These are phyloP conservation scores for Diaporthe capsici DNA, from an alignment of 2,329 filamentous ascomycete genomes.

Conservation along the genomic window DNA sequence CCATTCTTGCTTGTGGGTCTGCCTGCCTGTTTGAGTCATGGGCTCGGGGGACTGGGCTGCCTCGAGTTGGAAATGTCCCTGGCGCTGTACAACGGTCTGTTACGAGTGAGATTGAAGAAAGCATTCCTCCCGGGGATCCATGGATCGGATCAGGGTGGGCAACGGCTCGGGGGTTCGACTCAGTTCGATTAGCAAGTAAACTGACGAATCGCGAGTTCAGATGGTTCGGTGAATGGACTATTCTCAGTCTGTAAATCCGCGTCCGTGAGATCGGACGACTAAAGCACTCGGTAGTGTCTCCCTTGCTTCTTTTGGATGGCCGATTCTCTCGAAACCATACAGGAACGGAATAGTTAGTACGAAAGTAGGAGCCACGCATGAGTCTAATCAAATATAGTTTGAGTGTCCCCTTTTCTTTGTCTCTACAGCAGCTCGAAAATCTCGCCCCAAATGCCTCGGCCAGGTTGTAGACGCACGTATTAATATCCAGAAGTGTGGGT, in stretches of 20 bases:
- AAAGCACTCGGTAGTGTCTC: background rate
- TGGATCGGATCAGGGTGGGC: background rate
- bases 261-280: slow-evolving; percentile 15
- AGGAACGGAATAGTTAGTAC: slow-evolving; percentile 4
- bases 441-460: background rate
- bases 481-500: background rate
- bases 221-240: background rate
- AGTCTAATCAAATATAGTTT: slow-evolving; percentile 2
- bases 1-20: background rate
- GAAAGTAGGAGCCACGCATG: background rate
- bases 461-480: background rate
- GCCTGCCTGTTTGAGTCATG: background rate
- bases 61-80: background rate
- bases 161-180: background rate
- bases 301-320: background rate
- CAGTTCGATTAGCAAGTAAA: background rate
- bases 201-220: background rate
- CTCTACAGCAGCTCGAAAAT: background rate
- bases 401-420: background rate
- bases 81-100: background rate
- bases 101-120: background rate
- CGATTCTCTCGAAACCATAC: background rate
- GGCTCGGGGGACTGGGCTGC: background rate
- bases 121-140: background rate
- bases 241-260: slow-evolving; percentile 1